Base-by-base conservation (phyloP, 2,329 filamentous ascomycete genomes). In the Pochonia chlamydosporia region DNA sequence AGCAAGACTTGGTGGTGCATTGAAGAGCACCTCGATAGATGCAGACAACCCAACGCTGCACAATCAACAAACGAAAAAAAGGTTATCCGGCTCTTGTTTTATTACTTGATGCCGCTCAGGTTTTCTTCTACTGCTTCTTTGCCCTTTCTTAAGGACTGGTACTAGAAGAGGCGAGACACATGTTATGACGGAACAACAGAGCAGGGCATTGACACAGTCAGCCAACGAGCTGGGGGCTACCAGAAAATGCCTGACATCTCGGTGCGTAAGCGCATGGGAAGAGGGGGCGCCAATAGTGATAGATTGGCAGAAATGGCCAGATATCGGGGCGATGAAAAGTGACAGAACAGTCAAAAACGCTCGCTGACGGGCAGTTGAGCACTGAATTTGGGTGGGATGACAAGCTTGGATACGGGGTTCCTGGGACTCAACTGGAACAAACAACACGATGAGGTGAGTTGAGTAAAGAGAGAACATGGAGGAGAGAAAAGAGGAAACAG, bases 401-500 rank as follows among this genome's bases (percentile, higher is more conserved):
- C 31, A 9, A 16, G n/a, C n/a, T n/a, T n/a, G n/a, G n/a, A n/a
- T n/a, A n/a, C n/a, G n/a, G n/a, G n/a, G n/a, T n/a, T n/a, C n/a
- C n/a, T n/a, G n/a, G n/a, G n/a, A n/a, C n/a, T n/a, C n/a, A n/a
- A n/a, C n/a, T n/a, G n/a, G n/a, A n/a, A n/a, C n/a, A n/a, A n/a
- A n/a, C n/a, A n/a, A n/a, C n/a, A n/a, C n/a, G n/a, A n/a, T n/a
- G n/a, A n/a, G n/a, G n/a, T n/a, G n/a, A n/a, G n/a, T n/a, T n/a
- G 18, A 39, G 35, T 11, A 39, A 39, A 13, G 20, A 39, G 35
- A 39, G 18, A 14, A 26, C 16, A 46, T 40, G n/a, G 40, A 23
- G 23, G 28, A 30, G 40, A 40, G 9, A 24, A 35, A 25, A 20
- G 20, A 16, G 46, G 18, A 28, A 58, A 58, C 54, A 50, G 52